Base-by-base conservation (phyloP, 805 yeast species). In the Nakazawaea ernobii region DNA sequence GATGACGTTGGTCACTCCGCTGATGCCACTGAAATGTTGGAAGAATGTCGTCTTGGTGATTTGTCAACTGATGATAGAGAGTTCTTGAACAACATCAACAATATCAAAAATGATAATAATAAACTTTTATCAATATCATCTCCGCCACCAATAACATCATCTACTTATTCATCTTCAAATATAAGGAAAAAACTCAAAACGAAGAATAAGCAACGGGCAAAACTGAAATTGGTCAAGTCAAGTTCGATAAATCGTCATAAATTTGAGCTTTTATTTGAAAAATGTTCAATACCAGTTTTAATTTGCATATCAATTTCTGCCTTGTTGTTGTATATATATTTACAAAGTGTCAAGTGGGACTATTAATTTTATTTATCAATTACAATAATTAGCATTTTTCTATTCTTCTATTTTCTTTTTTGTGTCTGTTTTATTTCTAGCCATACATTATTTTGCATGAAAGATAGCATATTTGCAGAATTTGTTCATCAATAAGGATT, bases 11-110 rank as follows among this genome's bases (percentile, higher is more conserved):
- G 69, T 3, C 97, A 92, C 64, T 82, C 94, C 4, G 92, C 86
- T 52, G 70, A 84, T 41, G 95, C 97, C 1, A 85, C 86, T 63
- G 94, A 87, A 45, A 84, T 91, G 76, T 69, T 92, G 53, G 86
- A 84, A 52, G 96, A 91, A 39, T 82, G 75, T 49, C 84, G 81
- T 66, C 65, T 88, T 51, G 97, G 95, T 0, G 79, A 79, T 55
- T 62, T 88, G 55, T 91, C 95, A 28, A 81, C 84, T 5, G 73
- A 71, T 14, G 80, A 72, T 49, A 92, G 81, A 63, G 91, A 78
- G 60, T 69, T 69, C 50, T 42, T 54, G 53, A 38, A 61, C 51
- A 39, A 66, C 53, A 28, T 60, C 57, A 39, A 37, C 10, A 47
- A 49, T 27, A 46, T 45, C 3, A 42, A 39, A 8, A 39, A 30